phyloP scores from a whole-genome alignment of 495 filamentous ascomycete species.

The Chaetomium fimeti region DNA sequence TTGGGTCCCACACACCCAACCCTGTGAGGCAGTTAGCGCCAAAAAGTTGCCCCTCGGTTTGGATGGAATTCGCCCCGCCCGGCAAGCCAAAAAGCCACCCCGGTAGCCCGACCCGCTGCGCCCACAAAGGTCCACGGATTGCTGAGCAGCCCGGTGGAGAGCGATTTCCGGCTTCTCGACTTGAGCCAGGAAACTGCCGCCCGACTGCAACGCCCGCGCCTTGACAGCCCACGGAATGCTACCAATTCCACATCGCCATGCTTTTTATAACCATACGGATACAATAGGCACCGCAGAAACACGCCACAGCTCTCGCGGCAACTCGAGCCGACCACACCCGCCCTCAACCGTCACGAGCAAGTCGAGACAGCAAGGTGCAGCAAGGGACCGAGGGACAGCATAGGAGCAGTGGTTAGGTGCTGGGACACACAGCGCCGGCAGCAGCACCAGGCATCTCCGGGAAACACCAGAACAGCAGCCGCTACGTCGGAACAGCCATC shows the following conservation, averaged over 20 bases:
- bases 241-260: constrained; percentile 18
- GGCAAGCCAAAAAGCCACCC: constrained; percentile 18
- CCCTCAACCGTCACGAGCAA: constrained; percentile 5
- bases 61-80: constrained; percentile 19
- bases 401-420: not conserved
- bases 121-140: constrained; percentile 4
- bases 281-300: constrained; percentile 4
- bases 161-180: constrained; percentile 28
- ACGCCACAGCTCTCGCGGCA: constrained; percentile 9
- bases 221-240: constrained; percentile 12
- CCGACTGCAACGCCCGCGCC: constrained; percentile 7
- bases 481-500: constrained; percentile 35
- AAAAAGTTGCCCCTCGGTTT: constrained; percentile 24
- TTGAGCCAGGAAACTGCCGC: constrained; percentile 16
- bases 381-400: constrained; percentile 10
- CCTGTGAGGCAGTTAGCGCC: constrained; percentile 8
- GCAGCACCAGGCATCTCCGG: constrained; percentile 11
- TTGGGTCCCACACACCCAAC: constrained; percentile 11
- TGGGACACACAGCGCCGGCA: constrained; percentile 7
- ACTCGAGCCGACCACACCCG: constrained; percentile 17
- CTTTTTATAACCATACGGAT: not conserved
- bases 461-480: constrained; percentile 15
- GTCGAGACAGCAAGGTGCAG: constrained; percentile 11
- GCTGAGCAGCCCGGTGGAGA: constrained; percentile 19
- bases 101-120: constrained; percentile 21